Evolutionary conservation across 805 yeast genomes (phyloP).

Genomic region (Candida orba): DNA sequence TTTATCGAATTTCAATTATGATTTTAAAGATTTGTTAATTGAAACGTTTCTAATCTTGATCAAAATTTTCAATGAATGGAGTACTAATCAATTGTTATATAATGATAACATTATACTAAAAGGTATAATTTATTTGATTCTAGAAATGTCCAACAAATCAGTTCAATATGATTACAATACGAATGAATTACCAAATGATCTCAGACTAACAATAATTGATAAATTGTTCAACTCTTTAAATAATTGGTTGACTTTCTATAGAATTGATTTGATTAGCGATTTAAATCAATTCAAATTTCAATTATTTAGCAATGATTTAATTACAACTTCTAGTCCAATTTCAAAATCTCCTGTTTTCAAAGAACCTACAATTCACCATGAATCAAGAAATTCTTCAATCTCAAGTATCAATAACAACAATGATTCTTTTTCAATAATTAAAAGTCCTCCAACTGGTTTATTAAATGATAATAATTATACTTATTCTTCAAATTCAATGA

Average conservation of each 20-base stretch:
- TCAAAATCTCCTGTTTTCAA: too few species aligned
- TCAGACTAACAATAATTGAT: neutral
- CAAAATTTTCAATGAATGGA: constrained; percentile 1
- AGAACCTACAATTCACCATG: too few species aligned
- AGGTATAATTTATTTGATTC: constrained; percentile 7
- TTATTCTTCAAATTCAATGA: neutral
- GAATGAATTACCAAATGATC: too few species aligned
- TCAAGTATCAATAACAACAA: neutral
- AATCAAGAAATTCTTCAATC: constrained; percentile 2
- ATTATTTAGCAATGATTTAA: too few species aligned
- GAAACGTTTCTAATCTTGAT: constrained; percentile 8
- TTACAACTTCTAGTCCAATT: too few species aligned
- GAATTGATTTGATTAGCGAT: neutral
- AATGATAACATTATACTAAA: constrained; percentile 8
- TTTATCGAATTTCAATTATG: neutral
- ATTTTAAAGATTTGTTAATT: constrained; percentile 3
- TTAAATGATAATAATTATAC: neutral
- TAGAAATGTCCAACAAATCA: constrained; percentile 1
- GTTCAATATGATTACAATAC: neutral
- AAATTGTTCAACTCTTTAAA: constrained; percentile 2
- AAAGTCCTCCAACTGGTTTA: constrained; percentile 4
- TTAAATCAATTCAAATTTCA: neutral
- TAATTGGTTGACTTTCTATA: constrained; percentile 6
- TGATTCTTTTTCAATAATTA: constrained; percentile 1
- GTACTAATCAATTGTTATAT: neutral